Conservation (phyloP, 345 rosid species). For the Combretum micranthum region DNA sequence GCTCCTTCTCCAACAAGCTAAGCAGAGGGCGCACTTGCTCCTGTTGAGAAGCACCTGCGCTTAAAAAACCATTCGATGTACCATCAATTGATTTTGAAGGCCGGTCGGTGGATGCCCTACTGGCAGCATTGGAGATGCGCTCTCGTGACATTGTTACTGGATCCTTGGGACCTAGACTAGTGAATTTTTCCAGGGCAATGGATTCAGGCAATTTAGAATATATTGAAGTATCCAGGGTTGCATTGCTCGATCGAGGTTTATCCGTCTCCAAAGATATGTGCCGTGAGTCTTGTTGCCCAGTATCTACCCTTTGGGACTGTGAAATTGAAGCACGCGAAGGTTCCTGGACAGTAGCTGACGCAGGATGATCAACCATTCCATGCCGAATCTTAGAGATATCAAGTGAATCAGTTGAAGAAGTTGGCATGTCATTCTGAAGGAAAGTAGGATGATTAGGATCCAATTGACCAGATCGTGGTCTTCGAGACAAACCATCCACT, state of each 20-base stretch:
- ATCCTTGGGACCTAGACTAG: slow-evolving; percentile 25
- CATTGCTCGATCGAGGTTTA: slow-evolving; percentile 56
- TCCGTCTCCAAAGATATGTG: slow-evolving; percentile 42
- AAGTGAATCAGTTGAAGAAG: slow-evolving; percentile 48
- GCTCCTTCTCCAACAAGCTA: slow-evolving; percentile 97
- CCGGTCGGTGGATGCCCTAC: slow-evolving; percentile 65
- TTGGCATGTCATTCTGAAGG: slow-evolving; percentile 45
- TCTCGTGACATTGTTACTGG: slow-evolving; percentile 45
- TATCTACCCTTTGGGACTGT: slow-evolving; percentile 62
- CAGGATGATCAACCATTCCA: slow-evolving; percentile 38
- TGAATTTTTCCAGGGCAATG: slow-evolving; percentile 28
- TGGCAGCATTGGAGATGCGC: slow-evolving; percentile 34
- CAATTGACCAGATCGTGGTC: slow-evolving; percentile 69
- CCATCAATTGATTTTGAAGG: slow-evolving; percentile 61
- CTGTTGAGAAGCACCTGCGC: slow-evolving; percentile 34
- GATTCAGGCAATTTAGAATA: slow-evolving; percentile 33
- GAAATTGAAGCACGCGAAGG: slow-evolving; percentile 72
- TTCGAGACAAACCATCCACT: slow-evolving; percentile 52
- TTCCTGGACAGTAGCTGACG: slow-evolving; percentile 37
- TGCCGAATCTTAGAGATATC: slow-evolving; percentile 54
- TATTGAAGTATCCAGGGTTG: slow-evolving; percentile 34
- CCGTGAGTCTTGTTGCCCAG: slow-evolving; percentile 41
- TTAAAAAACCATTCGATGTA: slow-evolving; percentile 50
- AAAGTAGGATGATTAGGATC: slow-evolving; percentile 59
- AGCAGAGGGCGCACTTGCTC: slow-evolving; percentile 96